Evolutionary conservation across 768 basidiomycete species (phyloP), one percentile per base, ranked within the genome.

Genomic region (Sporobolomyces pararoseus): DNA sequence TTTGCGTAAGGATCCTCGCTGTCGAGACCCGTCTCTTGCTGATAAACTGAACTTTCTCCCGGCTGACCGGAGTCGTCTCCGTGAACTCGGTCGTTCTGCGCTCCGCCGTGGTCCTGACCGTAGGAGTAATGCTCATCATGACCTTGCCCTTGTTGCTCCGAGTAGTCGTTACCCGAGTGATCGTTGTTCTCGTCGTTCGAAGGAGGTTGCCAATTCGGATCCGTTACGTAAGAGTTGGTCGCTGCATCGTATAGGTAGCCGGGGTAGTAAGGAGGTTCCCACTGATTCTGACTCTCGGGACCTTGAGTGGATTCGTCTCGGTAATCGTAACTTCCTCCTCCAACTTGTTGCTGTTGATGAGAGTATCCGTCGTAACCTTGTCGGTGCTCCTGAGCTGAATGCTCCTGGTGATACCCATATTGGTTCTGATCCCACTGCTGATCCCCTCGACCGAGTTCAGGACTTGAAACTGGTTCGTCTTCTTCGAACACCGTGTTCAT

Each of bases 191-290:
- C n/a, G n/a, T n/a, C 50, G 2, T 58, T 29, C 9, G 29, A 23
- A 5, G 59, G 29, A 49, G 59, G 59, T 49, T 61, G 54, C 50
- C 62, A 66, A 54, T 53, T 63, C 35, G 68, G 57, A 51, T 73
- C 72, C 42, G 72, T 51, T 25, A 64, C 32, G 68, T 73, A 73
- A 27, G 65, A 66, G 46, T 70, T 70, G 17, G 68, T 58, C 7
- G 65, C 50, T 4, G 60, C 37, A 62, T 73, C 62, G 68, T 70
- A 73, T 39, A 70, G 27, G 65, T 58, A 73, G 44, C 72, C 72
- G 4, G 72, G 72, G 47, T 73, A 73, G 65, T 61, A 54, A 6
- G 68, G 72, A 3, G 57, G 46, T 23, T 73, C 72, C 42, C 50
- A 63, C 31, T 60, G 57, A 47, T 19, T 17, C 46, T 14, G 25